Percentiles rank a stretch among this genome's conserved stretches.
phyloP scores from a whole-genome alignment of 78 protist genomes.

The Pelomyxa schiedti region DNA sequence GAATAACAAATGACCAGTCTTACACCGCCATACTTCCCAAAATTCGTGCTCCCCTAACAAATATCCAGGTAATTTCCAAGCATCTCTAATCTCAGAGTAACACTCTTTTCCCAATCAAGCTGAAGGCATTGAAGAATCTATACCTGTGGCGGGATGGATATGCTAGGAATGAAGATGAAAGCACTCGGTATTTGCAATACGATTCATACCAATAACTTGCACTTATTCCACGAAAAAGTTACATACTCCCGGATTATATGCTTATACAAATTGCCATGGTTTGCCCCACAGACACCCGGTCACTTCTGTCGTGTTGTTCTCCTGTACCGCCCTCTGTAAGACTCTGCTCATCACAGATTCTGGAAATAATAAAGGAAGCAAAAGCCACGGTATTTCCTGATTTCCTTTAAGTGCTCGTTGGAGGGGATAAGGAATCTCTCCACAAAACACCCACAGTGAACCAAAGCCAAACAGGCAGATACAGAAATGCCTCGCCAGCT shows the following conservation, averaged over 20 bases:
- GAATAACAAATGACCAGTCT: background rate
- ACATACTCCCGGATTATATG: background rate
- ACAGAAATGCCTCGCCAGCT: too few relatives aligned
- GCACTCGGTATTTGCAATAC: constrained; percentile 40
- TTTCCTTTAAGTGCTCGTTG: too few relatives aligned
- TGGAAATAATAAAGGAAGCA: background rate
- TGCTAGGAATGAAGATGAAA: constrained; percentile 74
- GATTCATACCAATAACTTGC: too few relatives aligned
- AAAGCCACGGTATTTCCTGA: too few relatives aligned
- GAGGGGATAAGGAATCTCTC: too few relatives aligned
- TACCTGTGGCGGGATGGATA: constrained; percentile 70
- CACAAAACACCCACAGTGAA: too few relatives aligned
- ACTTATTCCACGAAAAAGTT: background rate
- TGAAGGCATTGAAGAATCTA: constrained; percentile 25
- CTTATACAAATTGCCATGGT: background rate
- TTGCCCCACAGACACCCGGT: background rate
- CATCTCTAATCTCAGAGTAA: background rate
- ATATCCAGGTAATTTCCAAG: background rate
- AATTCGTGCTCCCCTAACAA: background rate
- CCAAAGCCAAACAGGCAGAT: too few relatives aligned
- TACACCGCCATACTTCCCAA: constrained; percentile 7
- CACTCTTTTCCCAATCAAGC: background rate
- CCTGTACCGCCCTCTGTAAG: constrained; percentile 1
- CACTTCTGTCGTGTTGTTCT: background rate
- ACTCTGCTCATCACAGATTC: background rate